Percentiles rank a stretch among this genome's conserved stretches.
Conservation (phyloP, 2,329 filamentous ascomycete species). For the Aspergillus floridensis region DNA sequence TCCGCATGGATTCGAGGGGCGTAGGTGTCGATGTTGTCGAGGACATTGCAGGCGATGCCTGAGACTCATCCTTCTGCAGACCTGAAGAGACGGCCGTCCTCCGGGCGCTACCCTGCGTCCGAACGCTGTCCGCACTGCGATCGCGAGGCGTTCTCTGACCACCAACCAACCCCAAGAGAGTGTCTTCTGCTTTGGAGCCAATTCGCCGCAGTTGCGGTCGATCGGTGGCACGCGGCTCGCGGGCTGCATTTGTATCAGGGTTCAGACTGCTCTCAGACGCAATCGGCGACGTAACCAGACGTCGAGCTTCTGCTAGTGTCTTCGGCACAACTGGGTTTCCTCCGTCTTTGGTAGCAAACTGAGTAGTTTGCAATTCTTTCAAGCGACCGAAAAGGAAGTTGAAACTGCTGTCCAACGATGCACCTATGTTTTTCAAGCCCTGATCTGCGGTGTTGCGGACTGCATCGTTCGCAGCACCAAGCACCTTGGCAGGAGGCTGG, state of each 20-base stretch:
- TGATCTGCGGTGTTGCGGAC: constrained; percentile 88
- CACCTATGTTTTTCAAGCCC: constrained; percentile 86
- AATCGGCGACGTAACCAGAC: constrained; percentile 66
- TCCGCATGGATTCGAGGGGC: constrained; percentile 78
- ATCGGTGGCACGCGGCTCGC: constrained; percentile 40
- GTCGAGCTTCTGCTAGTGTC: constrained; percentile 88
- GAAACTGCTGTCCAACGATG: constrained; percentile 85
- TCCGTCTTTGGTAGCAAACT: constrained; percentile 41
- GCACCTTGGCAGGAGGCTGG: constrained; percentile 75
- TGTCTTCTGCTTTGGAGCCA: constrained; percentile 57
- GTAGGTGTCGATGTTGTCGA: constrained; percentile 40
- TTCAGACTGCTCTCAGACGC: constrained; percentile 46
- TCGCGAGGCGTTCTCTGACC: constrained; percentile 66
- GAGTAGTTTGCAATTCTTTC: constrained; percentile 62
- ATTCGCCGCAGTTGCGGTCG: constrained; percentile 34
- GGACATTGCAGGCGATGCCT: constrained; percentile 24
- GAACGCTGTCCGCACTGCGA: constrained; percentile 68
- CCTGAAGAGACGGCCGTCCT: constrained; percentile 32
- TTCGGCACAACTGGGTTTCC: constrained; percentile 64
- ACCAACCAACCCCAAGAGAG: constrained; percentile 67
- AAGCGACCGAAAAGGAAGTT: constrained; percentile 88
- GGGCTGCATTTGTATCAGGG: constrained; percentile 53
- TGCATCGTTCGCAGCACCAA: constrained; percentile 79
- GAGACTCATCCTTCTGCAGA: constrained; percentile 25
- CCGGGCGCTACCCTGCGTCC: constrained; percentile 40